Base-by-base conservation (phyloP, 2,329 filamentous ascomycete genomes). In the Colletotrichum incanum region DNA sequence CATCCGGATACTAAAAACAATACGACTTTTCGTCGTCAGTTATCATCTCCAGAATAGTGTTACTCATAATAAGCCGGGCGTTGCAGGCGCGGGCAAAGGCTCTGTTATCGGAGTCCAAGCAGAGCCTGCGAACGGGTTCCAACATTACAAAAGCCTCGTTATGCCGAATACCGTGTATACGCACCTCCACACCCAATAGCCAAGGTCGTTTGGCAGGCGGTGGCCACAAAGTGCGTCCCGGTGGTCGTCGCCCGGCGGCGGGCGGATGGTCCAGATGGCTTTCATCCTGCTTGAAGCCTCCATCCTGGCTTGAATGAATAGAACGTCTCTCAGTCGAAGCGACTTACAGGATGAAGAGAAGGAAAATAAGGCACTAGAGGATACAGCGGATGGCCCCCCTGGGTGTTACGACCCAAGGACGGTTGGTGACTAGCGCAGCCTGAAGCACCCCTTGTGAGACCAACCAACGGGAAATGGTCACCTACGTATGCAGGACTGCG, bases 1-100 rank as follows among this genome's bases (percentile, higher is more conserved):
- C 43, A 1, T 83, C 78, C 0, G 83, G 83, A 71, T 83, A 74
- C 82, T 83, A 85, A 50, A 85, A 82, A 64, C 83, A 85, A 74
- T 85, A 85, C 1, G 82, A 82, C 2, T 76, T 67, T 14, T 79
- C 75, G 7, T 75, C 67, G n/a, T 74, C 56, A 3, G 71, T 55
- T 0, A 37, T 41, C 71, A 72, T 78, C 12, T 77, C 67, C 1
- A 80, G 82, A 6, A 84, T 76, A 2, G 54, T 67, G 52, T 80
- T 78, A 74, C 80, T 83, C 80, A 83, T 83, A 65, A 82, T 82
- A 5, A 74, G 67, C 28, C 81, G 76, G 9, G 81, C 80, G 72
- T 83, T 81, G 54, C 54, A 31, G 34, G 64, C 64, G 39, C 62
- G 50, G 39, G 62, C 39, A 12, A 55, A 65, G 2, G 39, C 37